Conservation (phyloP, 176 grass and related monocot genomes). For the Bothriochloa decipiens region DNA sequence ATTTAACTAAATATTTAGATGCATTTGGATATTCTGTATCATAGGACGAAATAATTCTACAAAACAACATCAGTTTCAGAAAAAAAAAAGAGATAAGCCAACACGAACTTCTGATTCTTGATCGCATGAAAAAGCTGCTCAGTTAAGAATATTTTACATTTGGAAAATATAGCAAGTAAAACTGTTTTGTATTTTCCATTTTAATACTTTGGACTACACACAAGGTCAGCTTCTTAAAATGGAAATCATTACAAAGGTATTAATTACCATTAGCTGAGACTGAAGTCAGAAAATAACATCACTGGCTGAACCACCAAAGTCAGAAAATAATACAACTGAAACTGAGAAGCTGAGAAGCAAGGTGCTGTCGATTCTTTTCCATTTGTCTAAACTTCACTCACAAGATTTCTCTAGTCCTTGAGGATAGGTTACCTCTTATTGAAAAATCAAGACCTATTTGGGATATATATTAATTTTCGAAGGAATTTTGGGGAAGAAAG, state of each 20-base stretch:
- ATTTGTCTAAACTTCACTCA: background rate
- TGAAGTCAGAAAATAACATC: background rate
- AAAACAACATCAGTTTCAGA: constrained; percentile 24
- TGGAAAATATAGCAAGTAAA: constrained; percentile 16
- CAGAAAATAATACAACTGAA: background rate
- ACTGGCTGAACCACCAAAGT: background rate
- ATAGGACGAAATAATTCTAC: background rate
- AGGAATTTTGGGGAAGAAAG: background rate
- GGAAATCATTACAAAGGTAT: background rate
- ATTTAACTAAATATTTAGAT: background rate
- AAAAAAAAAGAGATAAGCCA: background rate
- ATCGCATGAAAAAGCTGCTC: background rate
- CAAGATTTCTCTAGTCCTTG: constrained; percentile 21
- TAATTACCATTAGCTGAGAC: background rate
- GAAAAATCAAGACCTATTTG: constrained; percentile 11
- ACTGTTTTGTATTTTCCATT: constrained; percentile 8
- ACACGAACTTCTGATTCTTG: background rate
- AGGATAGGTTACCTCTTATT: background rate
- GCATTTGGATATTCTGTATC: background rate
- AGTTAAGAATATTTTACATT: background rate
- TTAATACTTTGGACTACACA: background rate
- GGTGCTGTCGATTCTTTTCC: background rate
- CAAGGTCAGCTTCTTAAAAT: constrained; percentile 7
- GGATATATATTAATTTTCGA: background rate
- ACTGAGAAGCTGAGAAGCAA: constrained; percentile 16